Evolutionary conservation across 2,329 filamentous ascomycete species (phyloP).

Genomic region (Cladosporium sp.): DNA sequence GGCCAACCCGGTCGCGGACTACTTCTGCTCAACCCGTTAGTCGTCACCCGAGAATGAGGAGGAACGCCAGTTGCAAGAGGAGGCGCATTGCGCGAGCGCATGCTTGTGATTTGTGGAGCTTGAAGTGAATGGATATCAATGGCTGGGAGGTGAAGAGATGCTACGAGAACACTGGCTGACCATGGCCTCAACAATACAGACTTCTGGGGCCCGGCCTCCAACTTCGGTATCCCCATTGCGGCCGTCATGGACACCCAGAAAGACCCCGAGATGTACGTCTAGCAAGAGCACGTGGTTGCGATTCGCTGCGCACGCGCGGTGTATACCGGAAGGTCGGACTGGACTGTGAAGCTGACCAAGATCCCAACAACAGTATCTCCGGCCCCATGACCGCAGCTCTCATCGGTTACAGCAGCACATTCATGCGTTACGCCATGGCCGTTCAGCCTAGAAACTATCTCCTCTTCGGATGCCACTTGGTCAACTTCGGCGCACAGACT

Average conservation of each 20-base stretch:
- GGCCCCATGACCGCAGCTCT: constrained; percentile 65
- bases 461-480: constrained; percentile 66
- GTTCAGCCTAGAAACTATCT: constrained; percentile 67
- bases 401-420: constrained; percentile 62
- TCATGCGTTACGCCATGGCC: constrained; percentile 68
- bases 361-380: constrained; percentile 56
- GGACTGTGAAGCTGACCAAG: constrained; percentile 14
- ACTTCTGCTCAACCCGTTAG: constrained; percentile 58
- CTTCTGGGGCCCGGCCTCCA: constrained; percentile 56
- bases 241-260: constrained; percentile 58
- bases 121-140: neutral
- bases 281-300: neutral
- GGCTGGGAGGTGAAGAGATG: neutral
- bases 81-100: neutral
- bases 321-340: neutral
- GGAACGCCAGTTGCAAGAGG: neutral
- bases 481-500: constrained; percentile 64
- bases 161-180: constrained; percentile 20
- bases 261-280: constrained; percentile 54
- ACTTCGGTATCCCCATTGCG: constrained; percentile 57
- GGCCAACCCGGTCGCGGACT: constrained; percentile 52
- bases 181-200: constrained; percentile 49
- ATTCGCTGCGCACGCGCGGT: neutral
- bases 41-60: constrained; percentile 27
- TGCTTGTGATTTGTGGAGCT: neutral